phyloP scores from a whole-genome alignment of 1,284 basidiomycete genomes.

The Ustilago cynodontis region DNA sequence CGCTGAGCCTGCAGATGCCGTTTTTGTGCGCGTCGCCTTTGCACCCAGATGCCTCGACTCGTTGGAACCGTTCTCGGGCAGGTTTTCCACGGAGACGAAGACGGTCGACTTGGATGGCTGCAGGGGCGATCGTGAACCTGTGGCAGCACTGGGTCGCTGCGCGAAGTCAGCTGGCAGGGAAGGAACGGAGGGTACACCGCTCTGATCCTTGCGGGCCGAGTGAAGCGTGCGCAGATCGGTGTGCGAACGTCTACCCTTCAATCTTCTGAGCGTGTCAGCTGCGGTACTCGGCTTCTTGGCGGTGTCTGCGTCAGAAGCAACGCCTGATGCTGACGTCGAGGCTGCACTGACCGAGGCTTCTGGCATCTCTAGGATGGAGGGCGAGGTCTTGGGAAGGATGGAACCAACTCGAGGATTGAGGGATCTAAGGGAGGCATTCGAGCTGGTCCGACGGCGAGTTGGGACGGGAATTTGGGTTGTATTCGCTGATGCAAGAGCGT shows the following conservation, averaged over 20 bases:
- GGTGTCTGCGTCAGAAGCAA: not conserved
- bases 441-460: constrained; percentile 24
- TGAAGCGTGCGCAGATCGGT: constrained; percentile 18
- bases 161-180: not conserved
- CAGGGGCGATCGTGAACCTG: constrained; percentile 7
- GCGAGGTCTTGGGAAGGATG: constrained; percentile 31
- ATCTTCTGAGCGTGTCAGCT: constrained; percentile 28
- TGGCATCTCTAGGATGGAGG: constrained; percentile 28
- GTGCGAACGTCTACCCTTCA: constrained; percentile 28
- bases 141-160: not conserved
- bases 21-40: not conserved
- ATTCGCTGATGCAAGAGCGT: constrained; percentile 10
- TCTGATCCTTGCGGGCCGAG: constrained; percentile 13
- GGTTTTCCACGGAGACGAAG: constrained; percentile 26
- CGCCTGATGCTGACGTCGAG: not conserved
- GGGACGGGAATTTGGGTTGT: not conserved
- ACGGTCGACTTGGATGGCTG: constrained; percentile 19
- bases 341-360: constrained; percentile 8
- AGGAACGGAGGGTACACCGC: constrained; percentile 5
- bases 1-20: constrained; percentile 7
- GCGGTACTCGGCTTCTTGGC: constrained; percentile 8
- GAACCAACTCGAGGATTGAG: constrained; percentile 14
- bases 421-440: constrained; percentile 29
- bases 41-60: not conserved
- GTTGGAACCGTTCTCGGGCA: constrained; percentile 12